Evolutionary conservation across 139 green algal species (phyloP), one percentile per base, ranked within the genome.

Genomic region (Astrephomene gubernaculifera): DNA sequence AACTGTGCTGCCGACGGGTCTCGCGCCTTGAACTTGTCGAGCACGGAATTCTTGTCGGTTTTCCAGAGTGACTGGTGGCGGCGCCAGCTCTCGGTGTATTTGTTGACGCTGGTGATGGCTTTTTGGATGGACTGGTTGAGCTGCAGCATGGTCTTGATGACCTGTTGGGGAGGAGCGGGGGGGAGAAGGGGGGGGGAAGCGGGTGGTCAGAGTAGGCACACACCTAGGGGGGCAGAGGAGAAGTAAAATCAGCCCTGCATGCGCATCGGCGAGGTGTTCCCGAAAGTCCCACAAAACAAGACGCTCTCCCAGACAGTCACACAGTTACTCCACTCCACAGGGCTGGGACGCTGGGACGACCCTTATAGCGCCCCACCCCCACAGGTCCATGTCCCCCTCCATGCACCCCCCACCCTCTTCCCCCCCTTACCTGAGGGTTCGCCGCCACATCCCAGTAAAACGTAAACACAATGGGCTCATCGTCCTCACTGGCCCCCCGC

Each of bases 51-150:
- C 61, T 95, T 93, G 86, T 98, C 96, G 17, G 88, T 85, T 91
- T 97, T 98, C 96, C 96, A 98, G 54, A 98, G 87, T 81, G 83
- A 88, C 81, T 94, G 86, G 79, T 96, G 93, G 7, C 87, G 81
- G 53, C 90, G 89, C 96, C 96, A 98, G 78, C 86, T 88, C 60
- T 98, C 95, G 1, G 95, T 80, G 71, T 94, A 94, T 53, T 90
- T 87, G 65, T 88, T 95, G 33, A 97, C 83, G 36, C 89, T 69
- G 27, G 57, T 84, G 65, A 94, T 91, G 39, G 85, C 85, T 73
- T 92, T 92, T 75, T 94, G 90, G 70, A 95, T 90, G 43, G 85
- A 90, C 39, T 97, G 89, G 70, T 97, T 96, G 3, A 96, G 84
- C 54, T 83, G 85, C 38, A 96, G 86, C 90, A 89, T 92, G 54